phyloP scores from a whole-genome alignment of 2,329 filamentous ascomycete genomes.

The Cucurbitaria berberidis region DNA sequence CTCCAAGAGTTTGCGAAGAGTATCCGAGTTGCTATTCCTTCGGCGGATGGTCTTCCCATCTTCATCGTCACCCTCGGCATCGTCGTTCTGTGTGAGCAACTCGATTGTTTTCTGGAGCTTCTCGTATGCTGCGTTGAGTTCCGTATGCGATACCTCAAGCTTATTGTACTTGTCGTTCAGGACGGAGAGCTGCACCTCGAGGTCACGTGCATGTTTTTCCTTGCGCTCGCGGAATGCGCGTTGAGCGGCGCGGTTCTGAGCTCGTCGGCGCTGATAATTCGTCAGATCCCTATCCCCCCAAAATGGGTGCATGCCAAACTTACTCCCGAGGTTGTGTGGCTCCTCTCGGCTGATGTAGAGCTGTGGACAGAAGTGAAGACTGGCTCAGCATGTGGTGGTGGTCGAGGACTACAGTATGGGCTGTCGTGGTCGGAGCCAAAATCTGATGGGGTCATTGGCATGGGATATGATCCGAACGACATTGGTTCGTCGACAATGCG shows the following conservation, averaged over 20 bases:
- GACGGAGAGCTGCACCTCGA: constrained; percentile 63
- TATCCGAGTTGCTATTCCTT: constrained; percentile 43
- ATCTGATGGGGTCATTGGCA: constrained; percentile 49
- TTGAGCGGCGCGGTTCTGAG: constrained; percentile 67
- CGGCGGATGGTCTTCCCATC: constrained; percentile 26
- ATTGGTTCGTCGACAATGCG: constrained; percentile 42
- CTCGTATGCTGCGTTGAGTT: constrained; percentile 48
- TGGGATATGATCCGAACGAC: constrained; percentile 42
- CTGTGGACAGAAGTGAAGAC: constrained; percentile 24
- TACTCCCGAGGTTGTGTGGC: constrained; percentile 50
- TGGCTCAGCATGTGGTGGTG: constrained; percentile 33
- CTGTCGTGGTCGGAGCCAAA: constrained; percentile 50
- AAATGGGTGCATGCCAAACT: constrained; percentile 8
- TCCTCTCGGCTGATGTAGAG: constrained; percentile 35
- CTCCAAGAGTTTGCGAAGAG: constrained; percentile 46
- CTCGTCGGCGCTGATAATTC: constrained; percentile 58
- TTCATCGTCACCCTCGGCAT: constrained; percentile 38
- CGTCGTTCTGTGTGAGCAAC: constrained; percentile 45
- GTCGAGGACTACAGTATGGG: constrained; percentile 47
- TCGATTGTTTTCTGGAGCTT: constrained; percentile 50
- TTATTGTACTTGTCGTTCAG: constrained; percentile 62
- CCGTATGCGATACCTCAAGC: constrained; percentile 60
- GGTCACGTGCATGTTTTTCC: constrained; percentile 69
- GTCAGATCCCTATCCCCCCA: constrained; percentile 11
- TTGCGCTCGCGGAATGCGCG: constrained; percentile 67